Conservation (phyloP, 305 asterid genomes). For the Solanum hybrid region DNA sequence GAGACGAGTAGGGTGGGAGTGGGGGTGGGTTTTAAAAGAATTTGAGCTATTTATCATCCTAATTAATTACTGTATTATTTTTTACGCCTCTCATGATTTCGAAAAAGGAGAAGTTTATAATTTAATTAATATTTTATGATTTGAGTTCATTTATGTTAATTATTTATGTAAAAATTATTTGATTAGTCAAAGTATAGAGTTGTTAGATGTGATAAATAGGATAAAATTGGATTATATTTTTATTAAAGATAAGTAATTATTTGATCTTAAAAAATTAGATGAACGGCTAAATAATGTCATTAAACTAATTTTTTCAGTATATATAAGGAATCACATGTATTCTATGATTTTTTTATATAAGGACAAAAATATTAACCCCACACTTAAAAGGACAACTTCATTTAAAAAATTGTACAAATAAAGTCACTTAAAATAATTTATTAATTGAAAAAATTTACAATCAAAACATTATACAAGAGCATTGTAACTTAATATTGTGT, state of each 20-base stretch:
- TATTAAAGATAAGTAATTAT: background rate
- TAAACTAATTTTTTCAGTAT: too few species aligned
- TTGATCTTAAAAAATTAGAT: background rate
- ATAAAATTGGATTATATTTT: background rate
- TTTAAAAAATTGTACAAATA: background rate
- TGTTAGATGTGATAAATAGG: background rate
- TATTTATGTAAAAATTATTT: background rate
- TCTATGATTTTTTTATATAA: too few species aligned
- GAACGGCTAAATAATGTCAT: background rate
- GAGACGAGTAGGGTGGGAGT: background rate
- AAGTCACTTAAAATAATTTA: background rate
- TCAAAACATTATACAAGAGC: background rate
- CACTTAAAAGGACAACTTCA: background rate
- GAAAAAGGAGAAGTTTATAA: too few species aligned
- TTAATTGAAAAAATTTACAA: too few species aligned
- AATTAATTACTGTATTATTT: too few species aligned
- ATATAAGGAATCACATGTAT: too few species aligned
- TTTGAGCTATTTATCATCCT: too few species aligned
- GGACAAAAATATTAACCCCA: background rate
- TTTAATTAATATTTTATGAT: too few species aligned
- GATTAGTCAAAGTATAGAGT: background rate
- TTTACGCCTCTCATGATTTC: fast-evolving
- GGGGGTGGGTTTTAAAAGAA: too few species aligned
- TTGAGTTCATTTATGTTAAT: background rate
- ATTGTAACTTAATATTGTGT: background rate